Conservation (phyloP, 1,139 yeast genomes). For the Yamadazyma kanchanaburiensis region DNA sequence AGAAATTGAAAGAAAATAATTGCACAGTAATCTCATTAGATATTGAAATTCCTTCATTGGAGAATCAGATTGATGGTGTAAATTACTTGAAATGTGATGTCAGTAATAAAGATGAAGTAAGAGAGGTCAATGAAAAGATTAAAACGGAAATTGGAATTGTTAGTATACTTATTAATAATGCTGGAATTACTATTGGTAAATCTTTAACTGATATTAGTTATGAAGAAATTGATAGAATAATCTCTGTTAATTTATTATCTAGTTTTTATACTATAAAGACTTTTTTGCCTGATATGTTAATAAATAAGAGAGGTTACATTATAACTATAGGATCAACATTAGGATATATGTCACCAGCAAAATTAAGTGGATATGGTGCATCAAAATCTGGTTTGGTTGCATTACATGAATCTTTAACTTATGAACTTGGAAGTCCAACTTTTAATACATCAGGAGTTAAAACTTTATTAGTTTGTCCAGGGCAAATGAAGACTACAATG, state of each 20-base stretch:
- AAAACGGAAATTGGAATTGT: slow-evolving; percentile 52
- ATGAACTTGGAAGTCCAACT: slow-evolving; percentile 60
- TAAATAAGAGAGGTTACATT: slow-evolving; percentile 64
- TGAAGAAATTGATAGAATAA: slow-evolving; percentile 56
- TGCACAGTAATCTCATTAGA: slow-evolving; percentile 63
- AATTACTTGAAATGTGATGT: slow-evolving; percentile 68
- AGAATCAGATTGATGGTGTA: slow-evolving; percentile 37
- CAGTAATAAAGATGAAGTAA: slow-evolving; percentile 44
- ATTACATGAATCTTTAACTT: slow-evolving; percentile 75
- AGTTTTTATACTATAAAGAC: slow-evolving; percentile 67
- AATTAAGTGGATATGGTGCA: slow-evolving; percentile 81
- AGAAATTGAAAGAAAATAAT: slow-evolving; percentile 1
- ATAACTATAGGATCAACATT: slow-evolving; percentile 80
- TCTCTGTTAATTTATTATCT: slow-evolving; percentile 66
- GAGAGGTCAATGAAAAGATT: slow-evolving; percentile 33
- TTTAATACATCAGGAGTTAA: slow-evolving; percentile 52
- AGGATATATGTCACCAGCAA: slow-evolving; percentile 83
- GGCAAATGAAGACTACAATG: slow-evolving; percentile 75
- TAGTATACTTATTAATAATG: slow-evolving; percentile 74
- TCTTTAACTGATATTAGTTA: slow-evolving; percentile 50
- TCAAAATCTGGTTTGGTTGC: slow-evolving; percentile 84
- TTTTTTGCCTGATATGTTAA: slow-evolving; percentile 71
- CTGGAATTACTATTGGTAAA: slow-evolving; percentile 68
- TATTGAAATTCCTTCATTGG: slow-evolving; percentile 36
- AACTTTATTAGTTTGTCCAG: slow-evolving; percentile 79